A percentile compares a stretch with the other conserved stretches of the same genome.
These are phyloP conservation scores for Inonotus hispidus DNA, from an alignment of 1,284 basidiomycete species.

Conservation along the genomic window DNA sequence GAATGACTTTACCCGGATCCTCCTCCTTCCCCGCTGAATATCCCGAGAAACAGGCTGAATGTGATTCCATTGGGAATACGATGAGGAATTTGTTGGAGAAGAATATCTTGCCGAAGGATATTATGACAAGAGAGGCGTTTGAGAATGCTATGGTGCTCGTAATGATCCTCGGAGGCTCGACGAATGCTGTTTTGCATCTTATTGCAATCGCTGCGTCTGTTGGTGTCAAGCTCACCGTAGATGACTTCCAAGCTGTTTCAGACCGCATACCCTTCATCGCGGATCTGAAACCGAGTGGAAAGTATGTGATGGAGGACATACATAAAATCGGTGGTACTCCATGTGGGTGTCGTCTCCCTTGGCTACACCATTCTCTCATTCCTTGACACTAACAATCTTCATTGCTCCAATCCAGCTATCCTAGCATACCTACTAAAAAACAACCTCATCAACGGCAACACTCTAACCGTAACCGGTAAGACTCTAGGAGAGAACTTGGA, in stretches of 20 bases:
- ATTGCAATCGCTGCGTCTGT: conserved; percentile 89
- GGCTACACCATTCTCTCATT: not conserved
- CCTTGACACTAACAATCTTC: not conserved
- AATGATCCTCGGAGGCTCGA: conserved; percentile 93
- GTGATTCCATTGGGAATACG: conserved; percentile 69
- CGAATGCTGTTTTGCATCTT: conserved; percentile 88
- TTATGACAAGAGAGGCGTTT: conserved; percentile 94
- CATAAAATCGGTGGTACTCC: conserved; percentile 87
- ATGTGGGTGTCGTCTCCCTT: conserved; percentile 42
- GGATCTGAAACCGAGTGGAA: conserved; percentile 87
- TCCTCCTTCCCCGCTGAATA: conserved; percentile 94
- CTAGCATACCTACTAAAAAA: conserved; percentile 79
- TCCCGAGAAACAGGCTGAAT: conserved; percentile 82
- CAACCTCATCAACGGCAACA: conserved; percentile 79
- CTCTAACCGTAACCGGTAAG: conserved; percentile 82
- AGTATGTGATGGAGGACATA: conserved; percentile 88
- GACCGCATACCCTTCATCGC: conserved; percentile 85
- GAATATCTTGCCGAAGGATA: conserved; percentile 90
- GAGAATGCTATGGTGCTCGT: conserved; percentile 96
- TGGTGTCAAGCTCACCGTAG: conserved; percentile 75
- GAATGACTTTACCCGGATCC: conserved; percentile 96
- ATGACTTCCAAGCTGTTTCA: conserved; percentile 84
- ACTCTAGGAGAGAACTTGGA: conserved; percentile 88
- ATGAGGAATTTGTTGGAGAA: conserved; percentile 87
- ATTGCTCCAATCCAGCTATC: conserved; percentile 48